Conservation (phyloP, 2,329 filamentous ascomycete species). For the Penicillium capsulatum region DNA sequence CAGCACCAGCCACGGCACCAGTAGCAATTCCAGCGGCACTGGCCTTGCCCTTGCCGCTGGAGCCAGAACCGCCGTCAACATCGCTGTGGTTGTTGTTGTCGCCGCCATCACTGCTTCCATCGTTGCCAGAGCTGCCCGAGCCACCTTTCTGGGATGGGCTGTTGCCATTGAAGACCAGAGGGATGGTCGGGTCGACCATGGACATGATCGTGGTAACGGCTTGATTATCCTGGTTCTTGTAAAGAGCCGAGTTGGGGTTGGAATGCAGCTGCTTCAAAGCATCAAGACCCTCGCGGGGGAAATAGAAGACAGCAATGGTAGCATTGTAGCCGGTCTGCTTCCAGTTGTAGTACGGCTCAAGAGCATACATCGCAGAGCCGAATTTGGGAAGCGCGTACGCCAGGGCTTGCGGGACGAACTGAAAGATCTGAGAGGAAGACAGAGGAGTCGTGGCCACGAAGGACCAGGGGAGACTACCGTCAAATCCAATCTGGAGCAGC, state of each 20-base stretch:
- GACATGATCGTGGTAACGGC: constrained; percentile 69
- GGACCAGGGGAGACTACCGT: constrained; percentile 72
- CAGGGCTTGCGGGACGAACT: constrained; percentile 68
- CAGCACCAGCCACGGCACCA: constrained; percentile 71
- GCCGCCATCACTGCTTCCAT: constrained; percentile 24
- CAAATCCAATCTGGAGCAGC: constrained; percentile 80
- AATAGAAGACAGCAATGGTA: constrained; percentile 71
- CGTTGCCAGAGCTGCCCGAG: constrained; percentile 22
- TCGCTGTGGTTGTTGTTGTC: constrained; percentile 27
- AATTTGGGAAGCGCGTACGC: constrained; percentile 55
- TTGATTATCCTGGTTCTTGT: constrained; percentile 59
- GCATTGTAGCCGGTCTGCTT: constrained; percentile 68
- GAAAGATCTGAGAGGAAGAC: constrained; percentile 80
- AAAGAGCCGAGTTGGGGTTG: constrained; percentile 68
- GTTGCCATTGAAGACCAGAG: constrained; percentile 51
- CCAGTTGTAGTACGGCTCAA: constrained; percentile 73
- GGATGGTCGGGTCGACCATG: constrained; percentile 80
- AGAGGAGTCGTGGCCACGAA: constrained; percentile 70
- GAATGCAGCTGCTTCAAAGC: constrained; percentile 65
- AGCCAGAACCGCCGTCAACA: constrained; percentile 49
- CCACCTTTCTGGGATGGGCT: constrained; percentile 24
- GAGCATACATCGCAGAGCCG: constrained; percentile 63
- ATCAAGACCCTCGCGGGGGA: constrained; percentile 66
- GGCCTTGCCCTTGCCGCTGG: constrained; percentile 34
- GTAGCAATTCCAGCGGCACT: constrained; percentile 65